phyloP scores from a whole-genome alignment of 345 rosid species.

The Melaleuca quinquenervia region DNA sequence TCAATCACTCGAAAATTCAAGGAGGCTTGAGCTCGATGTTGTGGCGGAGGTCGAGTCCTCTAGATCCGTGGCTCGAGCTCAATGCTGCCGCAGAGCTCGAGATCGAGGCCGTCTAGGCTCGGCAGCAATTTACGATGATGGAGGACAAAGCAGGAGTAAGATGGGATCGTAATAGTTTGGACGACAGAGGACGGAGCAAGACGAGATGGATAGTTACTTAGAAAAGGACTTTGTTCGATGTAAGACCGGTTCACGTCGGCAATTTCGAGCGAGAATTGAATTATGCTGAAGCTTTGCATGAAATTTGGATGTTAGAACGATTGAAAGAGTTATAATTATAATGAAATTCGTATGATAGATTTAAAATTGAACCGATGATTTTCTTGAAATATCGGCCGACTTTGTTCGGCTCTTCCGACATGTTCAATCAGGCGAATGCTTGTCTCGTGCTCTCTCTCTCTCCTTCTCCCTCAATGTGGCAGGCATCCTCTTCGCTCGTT shows the following conservation, averaged over 20 bases:
- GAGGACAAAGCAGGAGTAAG: neutral
- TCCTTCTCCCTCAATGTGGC: neutral
- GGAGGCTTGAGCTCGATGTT: neutral
- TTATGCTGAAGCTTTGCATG: neutral
- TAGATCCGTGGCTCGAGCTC: neutral
- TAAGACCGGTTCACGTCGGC: too few species aligned
- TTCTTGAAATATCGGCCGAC: neutral
- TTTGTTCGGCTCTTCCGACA: neutral
- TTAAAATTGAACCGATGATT: neutral
- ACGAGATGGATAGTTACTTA: neutral
- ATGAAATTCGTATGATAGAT: neutral
- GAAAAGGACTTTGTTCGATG: neutral
- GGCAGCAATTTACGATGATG: too few species aligned
- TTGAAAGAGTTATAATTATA: neutral
- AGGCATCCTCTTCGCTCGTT: neutral
- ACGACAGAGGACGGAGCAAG: neutral
- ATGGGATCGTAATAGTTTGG: rapidly evolving
- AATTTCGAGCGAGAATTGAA: rapidly evolving
- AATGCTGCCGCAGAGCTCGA: neutral
- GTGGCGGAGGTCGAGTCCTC: neutral
- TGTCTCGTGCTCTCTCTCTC: neutral
- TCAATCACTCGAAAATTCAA: too few species aligned
- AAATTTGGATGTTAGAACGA: neutral
- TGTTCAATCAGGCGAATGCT: neutral
- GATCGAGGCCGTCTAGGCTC: neutral